Evolutionary conservation across 1,284 basidiomycete species (phyloP), one percentile per base, ranked within the genome.

Genomic region (Rhodotorula sp.): DNA sequence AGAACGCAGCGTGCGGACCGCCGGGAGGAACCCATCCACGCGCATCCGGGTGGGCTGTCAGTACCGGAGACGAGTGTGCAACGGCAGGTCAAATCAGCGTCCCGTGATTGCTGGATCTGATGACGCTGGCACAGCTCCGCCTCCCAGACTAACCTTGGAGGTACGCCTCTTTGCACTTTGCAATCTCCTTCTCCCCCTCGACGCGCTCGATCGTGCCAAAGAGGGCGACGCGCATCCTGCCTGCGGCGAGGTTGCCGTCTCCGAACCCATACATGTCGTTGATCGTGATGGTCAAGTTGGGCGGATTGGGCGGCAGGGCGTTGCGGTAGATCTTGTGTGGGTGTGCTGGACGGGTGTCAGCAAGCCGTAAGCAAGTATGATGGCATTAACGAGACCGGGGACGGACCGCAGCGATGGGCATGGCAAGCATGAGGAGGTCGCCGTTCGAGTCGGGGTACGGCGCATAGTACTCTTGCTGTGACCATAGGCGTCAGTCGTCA

Each of bases 251-350:
- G 62, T 75, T 70, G 10, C 75, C 75, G 26, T 72, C 54, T 12
- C 73, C 75, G 18, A 76, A 67, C 12, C 75, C 75, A 23, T 66
- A 72, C 49, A 70, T 57, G 58, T 76, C 75, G 43, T 72, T 65
- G 58, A 76, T 64, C 23, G 75, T 72, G 34, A 76, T 54, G 14
- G 75, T 76, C 56, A 76, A 58, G 61, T 76, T 76, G 21, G 73
- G 67, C 5, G 48, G 21, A 43, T 76, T 65, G 16, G 75, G 75
- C 10, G 73, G 73, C 10, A 76, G 65, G 18, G 75, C 75, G 46
- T 76, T 76, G 65, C 75, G 69, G 63, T 73, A 76, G 63, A 76
- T 71, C 72, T 74, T 5, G 12, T 3, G 26, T 14, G 15, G 14
- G 29, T 10, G 54, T 7, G 12, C 18, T 5, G n/a, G 51, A 26